Evolutionary conservation across 1,139 yeast genomes (phyloP).

Genomic region (Barnettozyma hawaiiensis): DNA sequence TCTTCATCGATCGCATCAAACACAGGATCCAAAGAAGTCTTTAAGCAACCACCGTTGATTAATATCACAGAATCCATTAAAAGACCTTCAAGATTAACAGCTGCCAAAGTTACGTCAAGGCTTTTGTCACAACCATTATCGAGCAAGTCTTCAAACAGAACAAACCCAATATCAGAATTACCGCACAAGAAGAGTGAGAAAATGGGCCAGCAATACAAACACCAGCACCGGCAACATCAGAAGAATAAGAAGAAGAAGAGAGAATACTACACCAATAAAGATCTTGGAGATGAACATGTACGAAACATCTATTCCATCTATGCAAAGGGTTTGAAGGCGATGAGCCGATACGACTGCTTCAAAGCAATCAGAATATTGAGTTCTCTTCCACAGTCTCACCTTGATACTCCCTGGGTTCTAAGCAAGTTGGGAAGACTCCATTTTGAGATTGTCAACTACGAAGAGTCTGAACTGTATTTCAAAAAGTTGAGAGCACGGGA

Average conservation of each 20-base stretch:
- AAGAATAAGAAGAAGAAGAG: too few relatives aligned
- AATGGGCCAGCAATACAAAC: too few relatives aligned
- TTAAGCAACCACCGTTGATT: slow-evolving; percentile 31
- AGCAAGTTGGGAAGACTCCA: slow-evolving; percentile 75
- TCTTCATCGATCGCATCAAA: slow-evolving; percentile 27
- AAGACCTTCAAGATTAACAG: slow-evolving; percentile 26
- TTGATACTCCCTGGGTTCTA: slow-evolving; percentile 80
- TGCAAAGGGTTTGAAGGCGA: slow-evolving; percentile 61
- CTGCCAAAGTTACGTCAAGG: slow-evolving; percentile 48
- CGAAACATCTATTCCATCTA: slow-evolving; percentile 50
- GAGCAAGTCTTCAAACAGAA: slow-evolving; percentile 13
- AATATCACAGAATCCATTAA: slow-evolving; percentile 17
- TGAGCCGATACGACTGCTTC: slow-evolving; percentile 69
- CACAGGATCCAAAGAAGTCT: slow-evolving; percentile 9
- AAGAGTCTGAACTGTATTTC: slow-evolving; percentile 65
- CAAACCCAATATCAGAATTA: slow-evolving; percentile 12
- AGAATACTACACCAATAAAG: slow-evolving; percentile 29
- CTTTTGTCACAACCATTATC: slow-evolving; percentile 44
- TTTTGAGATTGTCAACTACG: slow-evolving; percentile 84
- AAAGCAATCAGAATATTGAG: slow-evolving; percentile 70
- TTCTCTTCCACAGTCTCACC: slow-evolving; percentile 56
- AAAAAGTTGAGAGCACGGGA: slow-evolving; percentile 58
- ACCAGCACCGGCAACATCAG: too few relatives aligned
- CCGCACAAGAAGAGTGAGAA: slow-evolving; percentile 20
- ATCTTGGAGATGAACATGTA: slow-evolving; percentile 41